Base-by-base conservation (phyloP, 768 basidiomycete species). In the Russula lepida region DNA sequence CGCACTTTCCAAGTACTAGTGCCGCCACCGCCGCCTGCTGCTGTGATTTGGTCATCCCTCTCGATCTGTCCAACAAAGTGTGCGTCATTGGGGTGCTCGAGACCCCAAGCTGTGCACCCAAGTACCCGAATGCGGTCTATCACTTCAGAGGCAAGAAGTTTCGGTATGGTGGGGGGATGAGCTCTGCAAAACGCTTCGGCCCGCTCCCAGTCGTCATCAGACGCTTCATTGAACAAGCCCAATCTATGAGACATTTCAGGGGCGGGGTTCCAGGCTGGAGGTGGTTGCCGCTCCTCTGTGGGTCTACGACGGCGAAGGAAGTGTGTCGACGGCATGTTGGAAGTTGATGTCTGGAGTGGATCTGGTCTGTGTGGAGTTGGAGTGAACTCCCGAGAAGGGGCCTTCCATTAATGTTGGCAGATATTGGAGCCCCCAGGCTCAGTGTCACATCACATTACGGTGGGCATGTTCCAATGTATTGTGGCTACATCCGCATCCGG, bases 221-320 rank as follows among this genome's bases (percentile, higher is more conserved):
- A 69, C 1, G 85, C 86, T 63, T 87, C 86, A 50, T 76, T 74
- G 63, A 69, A 76, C 57, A 79, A 77, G 3, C 85, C 85, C n/a
- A 69, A 71, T 9, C 55, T 58, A 65, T 82, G 75, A 1, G 79
- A 76, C 19, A 56, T 61, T 66, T 86, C 85, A 2, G 81, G 78
- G 0, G 85, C 84, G 17, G 85, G 76, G 1, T 79, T 74, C 85
- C 85, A 86, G 39, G 70, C 71, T 5, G 85, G 49, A 7, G 48
- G 58, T 0, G n/a, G 37, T n/a, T 2, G 51, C 1, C 50, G 56
- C 6, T 23, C 28, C 17, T 33, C 30, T 59, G 52, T 23, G 19
- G 21, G 15, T 28, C 43, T 46, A 21, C 23, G 30, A 33, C 13
- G 43, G 33, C 51, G 19, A 44, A 21, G 19, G n/a, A 6, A 4